phyloP scores from a whole-genome alignment of 2,329 filamentous ascomycete genomes.

The Metarhizium humberi region DNA sequence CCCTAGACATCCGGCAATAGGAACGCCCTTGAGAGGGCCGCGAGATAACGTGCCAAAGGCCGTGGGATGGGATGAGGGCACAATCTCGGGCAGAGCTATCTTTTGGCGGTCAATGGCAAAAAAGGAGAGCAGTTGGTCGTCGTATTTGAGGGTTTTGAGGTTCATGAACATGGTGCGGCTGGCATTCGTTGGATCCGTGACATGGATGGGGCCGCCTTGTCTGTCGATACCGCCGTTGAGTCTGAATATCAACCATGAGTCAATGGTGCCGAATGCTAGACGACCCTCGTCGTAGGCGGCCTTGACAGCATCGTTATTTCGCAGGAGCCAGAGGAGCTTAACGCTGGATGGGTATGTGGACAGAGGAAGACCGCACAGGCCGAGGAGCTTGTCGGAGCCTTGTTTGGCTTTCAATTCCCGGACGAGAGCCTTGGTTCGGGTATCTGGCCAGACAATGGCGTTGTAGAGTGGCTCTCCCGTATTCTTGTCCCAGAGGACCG shows the following conservation, averaged over 20 bases:
- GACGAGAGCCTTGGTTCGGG: conserved; percentile 62
- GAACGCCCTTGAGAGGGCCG: conserved; percentile 59
- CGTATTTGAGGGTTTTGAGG: conserved; percentile 69
- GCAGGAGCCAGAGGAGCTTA: conserved; percentile 75
- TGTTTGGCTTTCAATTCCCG: conserved; percentile 62
- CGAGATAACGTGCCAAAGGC: conserved; percentile 60
- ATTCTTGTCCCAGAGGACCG: conserved; percentile 71
- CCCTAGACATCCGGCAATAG: conserved; percentile 75
- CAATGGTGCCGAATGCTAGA: conserved; percentile 78
- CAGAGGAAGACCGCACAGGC: conserved; percentile 70
- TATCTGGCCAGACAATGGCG: conserved; percentile 87
- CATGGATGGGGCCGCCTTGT: conserved; percentile 50
- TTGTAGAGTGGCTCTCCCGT: conserved; percentile 76
- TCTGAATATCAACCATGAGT: conserved; percentile 80
- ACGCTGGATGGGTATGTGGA: conserved; percentile 84
- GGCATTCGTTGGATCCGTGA: conserved; percentile 82
- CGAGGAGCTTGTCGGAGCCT: conserved; percentile 58
- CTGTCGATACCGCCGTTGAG: conserved; percentile 64
- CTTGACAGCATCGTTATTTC: conserved; percentile 58
- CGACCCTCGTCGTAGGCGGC: conserved; percentile 67
- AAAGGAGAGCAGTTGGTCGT: conserved; percentile 66
- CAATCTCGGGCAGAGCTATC: conserved; percentile 70
- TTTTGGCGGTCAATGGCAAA: conserved; percentile 64
- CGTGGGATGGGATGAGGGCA: conserved; percentile 66
- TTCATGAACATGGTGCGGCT: conserved; percentile 95